phyloP scores from a whole-genome alignment of 2,329 filamentous ascomycete genomes.

The Penicillium verrucosum region DNA sequence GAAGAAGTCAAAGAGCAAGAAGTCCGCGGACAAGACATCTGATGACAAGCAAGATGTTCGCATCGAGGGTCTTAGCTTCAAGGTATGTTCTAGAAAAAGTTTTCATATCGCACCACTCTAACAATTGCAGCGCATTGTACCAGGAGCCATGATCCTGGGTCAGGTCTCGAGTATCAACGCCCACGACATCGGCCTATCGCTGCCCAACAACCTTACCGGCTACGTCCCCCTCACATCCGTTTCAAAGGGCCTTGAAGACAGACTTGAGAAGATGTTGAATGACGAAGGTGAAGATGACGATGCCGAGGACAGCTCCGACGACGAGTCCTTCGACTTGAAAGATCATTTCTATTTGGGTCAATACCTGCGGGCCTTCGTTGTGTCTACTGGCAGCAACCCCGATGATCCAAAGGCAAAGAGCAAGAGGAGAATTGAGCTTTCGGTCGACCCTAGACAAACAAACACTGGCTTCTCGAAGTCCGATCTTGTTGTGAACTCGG shows the following conservation, averaged over 20 bases:
- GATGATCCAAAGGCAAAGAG: conserved; percentile 55
- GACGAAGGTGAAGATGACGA: conserved; percentile 58
- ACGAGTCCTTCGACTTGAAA: conserved; percentile 67
- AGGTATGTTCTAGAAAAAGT: conserved; percentile 53
- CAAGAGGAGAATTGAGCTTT: conserved; percentile 82
- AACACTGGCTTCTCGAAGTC: conserved; percentile 72
- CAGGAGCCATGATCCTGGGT: conserved; percentile 83
- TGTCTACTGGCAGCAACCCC: conserved; percentile 65
- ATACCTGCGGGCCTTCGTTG: conserved; percentile 80
- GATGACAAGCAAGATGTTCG: conserved; percentile 57
- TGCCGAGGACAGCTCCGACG: conserved; percentile 47
- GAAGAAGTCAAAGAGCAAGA: conserved; percentile 46
- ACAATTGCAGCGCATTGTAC: conserved; percentile 65
- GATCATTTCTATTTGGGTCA: conserved; percentile 78
- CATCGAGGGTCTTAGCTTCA: conserved; percentile 85
- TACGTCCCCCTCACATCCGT: conserved; percentile 91
- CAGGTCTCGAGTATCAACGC: conserved; percentile 78
- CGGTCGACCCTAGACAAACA: conserved; percentile 71
- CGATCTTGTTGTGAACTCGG: conserved; percentile 70
- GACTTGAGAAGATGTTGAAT: conserved; percentile 65
- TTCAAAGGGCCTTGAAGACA: conserved; percentile 72
- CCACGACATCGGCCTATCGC: conserved; percentile 72
- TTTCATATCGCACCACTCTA: conserved; percentile 29
- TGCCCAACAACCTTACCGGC: conserved; percentile 90
- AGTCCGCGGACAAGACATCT: conserved; percentile 50